Evolutionary conservation across 1,139 yeast species (phyloP).

Genomic region (Maudiozyma humilis): DNA sequence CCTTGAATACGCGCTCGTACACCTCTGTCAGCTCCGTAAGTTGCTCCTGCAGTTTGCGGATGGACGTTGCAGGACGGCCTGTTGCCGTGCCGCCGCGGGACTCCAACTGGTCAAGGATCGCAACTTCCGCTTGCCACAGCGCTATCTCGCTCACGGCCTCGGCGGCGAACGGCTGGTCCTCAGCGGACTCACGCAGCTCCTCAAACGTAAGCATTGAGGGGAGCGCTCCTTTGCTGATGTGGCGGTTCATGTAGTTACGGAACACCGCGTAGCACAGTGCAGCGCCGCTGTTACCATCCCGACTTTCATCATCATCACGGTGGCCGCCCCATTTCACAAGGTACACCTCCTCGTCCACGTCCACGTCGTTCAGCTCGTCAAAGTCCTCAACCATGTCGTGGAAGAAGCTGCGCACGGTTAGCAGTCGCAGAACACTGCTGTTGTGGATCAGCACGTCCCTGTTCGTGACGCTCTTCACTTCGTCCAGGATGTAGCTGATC

Average conservation of each 20-base stretch:
- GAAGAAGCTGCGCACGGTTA: neutral
- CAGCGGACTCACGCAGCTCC: neutral
- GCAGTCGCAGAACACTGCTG: neutral
- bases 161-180: neutral
- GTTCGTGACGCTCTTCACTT: neutral
- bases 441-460: neutral
- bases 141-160: neutral
- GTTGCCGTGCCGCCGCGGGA: neutral
- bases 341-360: conserved; percentile 3
- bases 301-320: neutral
- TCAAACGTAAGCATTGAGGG: neutral
- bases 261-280: neutral
- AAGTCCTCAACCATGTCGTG: neutral
- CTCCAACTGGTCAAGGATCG: neutral
- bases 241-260: neutral
- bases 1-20: neutral
- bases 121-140: neutral
- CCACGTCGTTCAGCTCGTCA: neutral
- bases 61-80: neutral
- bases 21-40: neutral
- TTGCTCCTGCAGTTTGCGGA: neutral
- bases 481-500: neutral
- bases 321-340: neutral
- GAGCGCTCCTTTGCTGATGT: neutral
- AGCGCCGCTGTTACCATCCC: too few relatives aligned